Percentiles rank a stretch among this genome's conserved stretches.
These are phyloP conservation scores for Pulicaria dysenterica DNA, from an alignment of 129 eudicot genomes.

Conservation along the genomic window DNA sequence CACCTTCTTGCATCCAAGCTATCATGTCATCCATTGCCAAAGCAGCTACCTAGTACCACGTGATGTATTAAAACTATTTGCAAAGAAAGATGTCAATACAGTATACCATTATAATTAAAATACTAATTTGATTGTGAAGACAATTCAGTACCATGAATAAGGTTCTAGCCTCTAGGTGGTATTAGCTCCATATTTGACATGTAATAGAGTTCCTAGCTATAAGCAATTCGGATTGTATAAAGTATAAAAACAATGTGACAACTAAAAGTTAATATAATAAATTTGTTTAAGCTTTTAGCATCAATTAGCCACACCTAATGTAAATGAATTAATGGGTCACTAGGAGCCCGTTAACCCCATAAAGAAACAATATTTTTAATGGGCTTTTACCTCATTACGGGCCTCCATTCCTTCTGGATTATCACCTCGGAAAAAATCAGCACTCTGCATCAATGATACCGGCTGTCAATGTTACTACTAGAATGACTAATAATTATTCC, in stretches of 20 bases:
- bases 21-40: slow-evolving; percentile 99
- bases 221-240: slow-evolving; percentile 4
- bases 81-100: slow-evolving; percentile 61
- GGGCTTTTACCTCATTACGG: slow-evolving; percentile 83
- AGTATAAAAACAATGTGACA: neutral
- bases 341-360: neutral
- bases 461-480: slow-evolving; percentile 21
- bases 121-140: neutral
- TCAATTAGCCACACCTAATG: neutral
- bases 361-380: neutral
- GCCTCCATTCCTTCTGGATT: slow-evolving; percentile 99
- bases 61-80: slow-evolving; percentile 75
- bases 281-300: neutral
- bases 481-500: neutral
- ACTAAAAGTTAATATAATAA: no score
- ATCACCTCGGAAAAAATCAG: slow-evolving; percentile 98
- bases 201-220: neutral
- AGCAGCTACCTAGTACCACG: slow-evolving; percentile 99
- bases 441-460: slow-evolving; percentile 52
- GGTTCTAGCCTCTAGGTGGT: neutral
- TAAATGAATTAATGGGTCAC: neutral
- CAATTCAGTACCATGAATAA: neutral
- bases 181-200: neutral
- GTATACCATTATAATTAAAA: slow-evolving; percentile 15
- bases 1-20: slow-evolving; percentile 99